phyloP scores from a whole-genome alignment of 495 filamentous ascomycete species.

The Xylaria nigripes region DNA sequence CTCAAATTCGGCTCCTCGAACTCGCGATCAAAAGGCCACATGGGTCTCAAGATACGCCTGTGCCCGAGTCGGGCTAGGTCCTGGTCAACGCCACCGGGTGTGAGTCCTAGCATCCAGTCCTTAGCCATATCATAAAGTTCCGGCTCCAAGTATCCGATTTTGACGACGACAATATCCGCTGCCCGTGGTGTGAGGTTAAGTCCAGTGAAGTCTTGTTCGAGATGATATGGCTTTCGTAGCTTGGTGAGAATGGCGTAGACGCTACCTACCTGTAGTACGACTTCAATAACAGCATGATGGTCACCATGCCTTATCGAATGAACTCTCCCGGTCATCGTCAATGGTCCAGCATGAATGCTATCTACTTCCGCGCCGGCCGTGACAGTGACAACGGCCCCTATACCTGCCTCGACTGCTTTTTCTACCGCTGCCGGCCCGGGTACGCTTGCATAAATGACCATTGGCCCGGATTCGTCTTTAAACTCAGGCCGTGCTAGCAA shows the following conservation, averaged over 20 bases:
- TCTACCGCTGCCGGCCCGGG: slow-evolving; percentile 43
- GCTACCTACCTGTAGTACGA: slow-evolving; percentile 45
- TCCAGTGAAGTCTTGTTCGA: slow-evolving; percentile 46
- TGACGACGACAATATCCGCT: slow-evolving; percentile 48
- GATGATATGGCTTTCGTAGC: slow-evolving; percentile 51
- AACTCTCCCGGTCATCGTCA: slow-evolving; percentile 47
- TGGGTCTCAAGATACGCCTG: slow-evolving; percentile 41
- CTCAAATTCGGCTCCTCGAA: slow-evolving; percentile 36
- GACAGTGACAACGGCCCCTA: slow-evolving; percentile 45
- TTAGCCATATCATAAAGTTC: slow-evolving; percentile 48
- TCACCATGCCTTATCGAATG: slow-evolving; percentile 49
- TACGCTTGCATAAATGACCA: slow-evolving; percentile 50
- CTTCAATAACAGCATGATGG: slow-evolving; percentile 39
- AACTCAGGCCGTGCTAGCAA: slow-evolving; percentile 44
- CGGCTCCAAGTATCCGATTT: slow-evolving; percentile 54
- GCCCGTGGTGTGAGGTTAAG: slow-evolving; percentile 39
- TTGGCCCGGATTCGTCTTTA: slow-evolving; percentile 28
- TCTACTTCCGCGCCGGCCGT: slow-evolving; percentile 50
- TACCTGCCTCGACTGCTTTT: slow-evolving; percentile 38
- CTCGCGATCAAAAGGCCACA: slow-evolving; percentile 47
- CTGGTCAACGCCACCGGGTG: slow-evolving; percentile 50
- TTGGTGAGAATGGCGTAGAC: slow-evolving; percentile 49
- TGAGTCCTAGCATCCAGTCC: slow-evolving; percentile 49
- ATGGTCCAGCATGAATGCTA: slow-evolving; percentile 41
- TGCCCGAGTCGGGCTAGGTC: slow-evolving; percentile 43